Base-by-base conservation (phyloP, 2,329 filamentous ascomycete species). In the Claviceps sp. region DNA sequence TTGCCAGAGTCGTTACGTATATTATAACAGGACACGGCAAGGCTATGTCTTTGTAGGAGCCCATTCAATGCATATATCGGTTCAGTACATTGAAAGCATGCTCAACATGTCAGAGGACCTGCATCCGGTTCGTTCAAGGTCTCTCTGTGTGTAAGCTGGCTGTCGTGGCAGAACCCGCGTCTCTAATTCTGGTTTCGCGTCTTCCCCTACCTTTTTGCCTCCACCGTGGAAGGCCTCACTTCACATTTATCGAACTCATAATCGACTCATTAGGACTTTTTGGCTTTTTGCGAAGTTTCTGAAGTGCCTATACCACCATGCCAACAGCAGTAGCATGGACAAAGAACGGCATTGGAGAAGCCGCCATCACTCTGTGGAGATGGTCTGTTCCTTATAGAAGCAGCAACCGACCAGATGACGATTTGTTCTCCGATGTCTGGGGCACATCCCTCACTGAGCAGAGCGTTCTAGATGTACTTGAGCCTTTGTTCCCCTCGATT, bases 331-430 rank as follows among this genome's bases (percentile, higher is more conserved):
- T 26, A 16, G n/a, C 38, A 22, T 42, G 37, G 20, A 16, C 20
- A 14, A 49, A 11, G 36, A 22, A 36, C 16, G 38, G 47, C 47
- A 34, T 49, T 14, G 47, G 20, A 13, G 45, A 50, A n/a, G 49
- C 9, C 36, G 37, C 8, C 36, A 20, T 26, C n/a, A n/a, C 40
- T 13, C 20, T 58, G 22, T 57, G 56, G 56, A 38, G 52, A n/a
- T 58, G 56, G 55, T 57, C 56, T 6, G 55, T 58, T 17, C 54
- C 54, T 5, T 52, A 56, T 45, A 56, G 52, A 22, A 57, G 52
- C 37, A 52, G 56, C 23, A 55, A 58, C 42, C 53, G 55, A 13
- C 52, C 53, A 13, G 39, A 50, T 13, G 56, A 58, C 39, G 34
- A 42, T 6, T 37, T 55, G 13, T 58, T 57, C 36, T 50, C 54